phyloP scores from a whole-genome alignment of 2,329 filamentous ascomycete genomes.

The Microsporum canis region DNA sequence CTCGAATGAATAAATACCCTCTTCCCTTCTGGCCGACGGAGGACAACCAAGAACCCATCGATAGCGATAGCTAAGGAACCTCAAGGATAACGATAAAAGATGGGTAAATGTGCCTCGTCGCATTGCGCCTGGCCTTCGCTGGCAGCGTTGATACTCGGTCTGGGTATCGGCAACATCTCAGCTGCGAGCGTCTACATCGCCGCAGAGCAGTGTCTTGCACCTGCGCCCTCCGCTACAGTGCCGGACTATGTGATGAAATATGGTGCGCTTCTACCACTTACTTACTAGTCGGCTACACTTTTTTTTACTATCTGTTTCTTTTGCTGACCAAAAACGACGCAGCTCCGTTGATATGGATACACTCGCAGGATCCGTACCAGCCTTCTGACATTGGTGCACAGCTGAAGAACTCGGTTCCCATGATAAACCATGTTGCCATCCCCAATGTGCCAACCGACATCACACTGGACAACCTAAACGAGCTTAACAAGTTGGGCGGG shows the following conservation, averaged over 20 bases:
- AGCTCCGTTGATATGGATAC: slow-evolving; percentile 44
- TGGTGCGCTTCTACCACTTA: slow-evolving; percentile 23
- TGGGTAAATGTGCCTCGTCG: neutral
- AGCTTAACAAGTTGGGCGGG: slow-evolving; percentile 37
- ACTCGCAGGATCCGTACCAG: slow-evolving; percentile 39
- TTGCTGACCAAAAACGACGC: neutral
- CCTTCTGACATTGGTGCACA: slow-evolving; percentile 41
- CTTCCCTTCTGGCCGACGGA: too few relatives aligned
- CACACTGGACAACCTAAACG: slow-evolving; percentile 39
- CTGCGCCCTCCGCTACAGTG: slow-evolving; percentile 18
- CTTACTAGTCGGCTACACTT: neutral
- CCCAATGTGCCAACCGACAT: slow-evolving; percentile 30
- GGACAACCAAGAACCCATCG: neutral
- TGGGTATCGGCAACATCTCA: neutral
- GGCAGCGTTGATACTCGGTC: neutral
- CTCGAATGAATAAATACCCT: too few relatives aligned
- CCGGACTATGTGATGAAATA: slow-evolving; percentile 38
- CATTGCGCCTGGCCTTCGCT: neutral
- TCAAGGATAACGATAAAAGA: neutral
- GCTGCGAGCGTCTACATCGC: neutral
- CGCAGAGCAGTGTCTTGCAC: neutral
- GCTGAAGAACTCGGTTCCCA: slow-evolving; percentile 36
- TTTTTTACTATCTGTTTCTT: neutral
- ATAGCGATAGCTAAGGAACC: neutral
- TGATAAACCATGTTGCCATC: slow-evolving; percentile 34